Conservation (phyloP, 2,329 filamentous ascomycete species). For the Paecilomyces variotii region DNA sequence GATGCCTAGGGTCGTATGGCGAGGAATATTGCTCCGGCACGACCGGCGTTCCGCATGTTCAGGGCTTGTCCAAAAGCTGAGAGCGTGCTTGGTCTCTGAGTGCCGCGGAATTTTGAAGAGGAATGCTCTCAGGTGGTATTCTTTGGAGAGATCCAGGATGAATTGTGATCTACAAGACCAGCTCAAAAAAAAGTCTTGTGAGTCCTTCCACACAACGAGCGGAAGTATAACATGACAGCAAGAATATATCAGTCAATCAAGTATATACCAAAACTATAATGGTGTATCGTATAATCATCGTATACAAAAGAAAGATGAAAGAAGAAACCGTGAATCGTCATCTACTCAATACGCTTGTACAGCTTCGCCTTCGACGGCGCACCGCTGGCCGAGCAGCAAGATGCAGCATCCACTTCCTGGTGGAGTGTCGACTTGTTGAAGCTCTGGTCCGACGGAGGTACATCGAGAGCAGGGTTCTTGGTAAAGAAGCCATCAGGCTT, state of each 20-base stretch:
- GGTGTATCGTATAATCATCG: neutral
- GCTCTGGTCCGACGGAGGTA: constrained; percentile 33
- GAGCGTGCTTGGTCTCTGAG: no score
- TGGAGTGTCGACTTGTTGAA: constrained; percentile 36
- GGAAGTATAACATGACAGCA: no score
- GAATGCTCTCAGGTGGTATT: no score
- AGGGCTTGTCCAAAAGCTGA: no score
- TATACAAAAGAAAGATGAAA: neutral
- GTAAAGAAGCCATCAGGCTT: constrained; percentile 46
- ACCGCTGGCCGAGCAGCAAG: constrained; percentile 12
- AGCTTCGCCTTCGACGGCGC: constrained; percentile 21
- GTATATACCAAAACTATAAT: neutral
- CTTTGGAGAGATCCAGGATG: no score
- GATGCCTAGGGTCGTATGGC: no score
- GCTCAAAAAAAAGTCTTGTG: no score
- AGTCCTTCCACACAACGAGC: no score
- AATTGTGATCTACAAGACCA: no score
- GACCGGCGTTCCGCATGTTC: no score
- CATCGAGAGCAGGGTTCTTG: constrained; percentile 44
- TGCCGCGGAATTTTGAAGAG: no score
- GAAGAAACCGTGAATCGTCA: neutral
- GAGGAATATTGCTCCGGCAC: no score
- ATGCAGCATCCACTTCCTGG: constrained; percentile 10
- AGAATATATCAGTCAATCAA: neutral
- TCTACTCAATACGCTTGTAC: constrained; percentile 20